A percentile compares a stretch with the other conserved stretches of the same genome.
phyloP scores from a whole-genome alignment of 371 early-diverging fungal genomes.

The Rhizomucor pusillus region DNA sequence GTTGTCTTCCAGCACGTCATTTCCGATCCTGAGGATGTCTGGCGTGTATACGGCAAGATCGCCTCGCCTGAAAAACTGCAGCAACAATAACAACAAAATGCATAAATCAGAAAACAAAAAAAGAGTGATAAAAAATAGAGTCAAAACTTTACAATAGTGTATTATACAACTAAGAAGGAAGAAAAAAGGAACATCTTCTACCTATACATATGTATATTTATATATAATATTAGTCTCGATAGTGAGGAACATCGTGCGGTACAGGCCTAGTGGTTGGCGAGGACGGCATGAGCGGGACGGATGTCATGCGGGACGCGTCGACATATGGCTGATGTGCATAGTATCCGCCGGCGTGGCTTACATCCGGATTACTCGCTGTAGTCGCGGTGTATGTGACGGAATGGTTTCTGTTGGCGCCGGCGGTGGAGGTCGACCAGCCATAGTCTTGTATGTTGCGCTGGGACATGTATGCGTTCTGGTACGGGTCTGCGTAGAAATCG shows the following conservation, averaged over 20 bases:
- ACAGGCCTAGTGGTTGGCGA: background rate
- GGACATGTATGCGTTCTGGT: background rate
- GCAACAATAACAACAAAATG: slow-evolving; percentile 12
- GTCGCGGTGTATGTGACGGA: background rate
- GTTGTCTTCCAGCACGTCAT: slow-evolving; percentile 72
- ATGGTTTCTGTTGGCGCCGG: background rate
- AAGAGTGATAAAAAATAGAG: background rate
- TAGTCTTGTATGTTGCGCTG: background rate
- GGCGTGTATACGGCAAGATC: slow-evolving; percentile 73
- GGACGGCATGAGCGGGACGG: background rate
- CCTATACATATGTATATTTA: no score
- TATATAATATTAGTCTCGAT: background rate
- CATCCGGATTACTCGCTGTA: background rate
- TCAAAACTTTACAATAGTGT: background rate
- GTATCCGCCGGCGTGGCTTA: background rate
- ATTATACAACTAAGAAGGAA: no score
- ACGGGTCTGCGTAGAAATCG: slow-evolving; percentile 10
- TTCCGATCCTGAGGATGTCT: slow-evolving; percentile 61
- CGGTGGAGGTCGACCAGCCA: background rate
- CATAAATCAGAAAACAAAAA: background rate
- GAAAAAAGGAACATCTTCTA: no score
- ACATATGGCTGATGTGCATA: background rate
- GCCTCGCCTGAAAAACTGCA: slow-evolving; percentile 45
- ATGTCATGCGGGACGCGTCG: background rate
- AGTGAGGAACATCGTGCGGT: background rate